Base-by-base conservation (phyloP, 2,329 filamentous ascomycete species). In the Apiospora pterosperma region DNA sequence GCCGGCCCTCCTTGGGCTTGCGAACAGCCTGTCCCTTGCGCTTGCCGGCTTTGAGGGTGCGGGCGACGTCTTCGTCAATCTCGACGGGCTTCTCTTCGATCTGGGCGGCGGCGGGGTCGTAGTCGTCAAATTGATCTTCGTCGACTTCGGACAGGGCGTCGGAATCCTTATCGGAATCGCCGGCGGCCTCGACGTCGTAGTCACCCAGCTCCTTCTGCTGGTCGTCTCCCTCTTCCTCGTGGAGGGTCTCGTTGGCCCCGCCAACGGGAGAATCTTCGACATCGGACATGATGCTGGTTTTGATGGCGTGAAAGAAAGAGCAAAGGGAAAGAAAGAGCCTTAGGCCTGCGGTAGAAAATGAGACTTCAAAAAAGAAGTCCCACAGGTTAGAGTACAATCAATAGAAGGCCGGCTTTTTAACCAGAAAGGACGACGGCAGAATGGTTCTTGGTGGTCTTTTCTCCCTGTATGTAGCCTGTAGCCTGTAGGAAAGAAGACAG, bases 1-100 rank as follows among this genome's bases (percentile, higher is more conserved):
- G 84, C 61, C 88, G 84, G n/a, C 87, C 89, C 72, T 89, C 90
- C 75, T 90, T 89, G 62, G 92, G 90, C 79, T 93, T 96, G 77
- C 91, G 92, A 52, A 82, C 78, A 60, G 84, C 84, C 36, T 85
- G 87, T 62, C 88, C 88, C 79, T 90, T 90, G 65, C 87, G 79
- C 77, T 88, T 89, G n/a, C 82, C 82, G 0, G 86, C 87, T 75
- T 90, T 90, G 36, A 90, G 76, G 3, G 86, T 88, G 64, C 84
- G 83, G 7, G 87, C 86, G 63, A 86, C 82, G 67, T 90, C 87
- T 71, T 90, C 88, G 70, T 90, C 88, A 67, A 90, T 90, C 34
- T 88, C 85, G n/a, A 89, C 82, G 0, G 87, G 87, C 28, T 85
- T 82, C 72, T 89, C 84, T 73, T 89, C 86, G 42, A 89, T 84